Percentiles rank a stretch among this genome's conserved stretches.
These are phyloP conservation scores for Sequoiadendron giganteum DNA, from an alignment of 75 land plant genomes.

Conservation along the genomic window DNA sequence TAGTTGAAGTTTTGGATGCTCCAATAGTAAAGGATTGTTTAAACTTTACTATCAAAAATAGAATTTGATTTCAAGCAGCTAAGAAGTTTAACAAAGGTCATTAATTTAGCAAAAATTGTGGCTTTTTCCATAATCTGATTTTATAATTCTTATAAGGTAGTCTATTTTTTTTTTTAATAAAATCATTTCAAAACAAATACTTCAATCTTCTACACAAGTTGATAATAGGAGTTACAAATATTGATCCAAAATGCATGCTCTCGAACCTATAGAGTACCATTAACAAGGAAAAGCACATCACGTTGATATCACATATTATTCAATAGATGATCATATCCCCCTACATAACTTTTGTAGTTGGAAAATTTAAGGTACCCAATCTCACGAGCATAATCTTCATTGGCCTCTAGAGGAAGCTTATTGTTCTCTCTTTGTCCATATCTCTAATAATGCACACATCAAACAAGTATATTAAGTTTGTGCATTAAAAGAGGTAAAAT, in stretches of 20 bases:
- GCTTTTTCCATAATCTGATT: no score
- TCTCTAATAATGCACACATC: not conserved
- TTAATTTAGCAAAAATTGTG: no score
- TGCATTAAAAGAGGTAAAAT: no score
- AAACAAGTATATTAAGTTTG: no score
- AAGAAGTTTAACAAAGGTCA: no score
- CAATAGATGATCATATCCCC: conserved; percentile 6
- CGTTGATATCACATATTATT: conserved; percentile 13
- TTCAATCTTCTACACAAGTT: conserved; percentile 8
- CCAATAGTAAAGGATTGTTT: no score
- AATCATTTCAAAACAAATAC: not conserved
- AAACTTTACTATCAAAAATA: no score
- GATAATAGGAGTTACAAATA: conserved; percentile 4
- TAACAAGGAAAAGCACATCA: conserved; percentile 16
- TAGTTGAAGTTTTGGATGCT: no score
- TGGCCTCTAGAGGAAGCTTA: not conserved
- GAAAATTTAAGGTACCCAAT: conserved; percentile 45
- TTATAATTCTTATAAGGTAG: no score
- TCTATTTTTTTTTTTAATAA: no score
- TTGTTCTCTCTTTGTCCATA: conserved; percentile 3
- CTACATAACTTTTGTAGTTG: conserved; percentile 13
- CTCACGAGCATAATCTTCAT: conserved; percentile 12
- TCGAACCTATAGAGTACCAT: conserved; percentile 16
- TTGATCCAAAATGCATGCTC: conserved; percentile 23
- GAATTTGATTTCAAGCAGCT: no score